Evolutionary conservation across 2,329 filamentous ascomycete genomes (phyloP).

Genomic region (Sporothrix luriei): DNA sequence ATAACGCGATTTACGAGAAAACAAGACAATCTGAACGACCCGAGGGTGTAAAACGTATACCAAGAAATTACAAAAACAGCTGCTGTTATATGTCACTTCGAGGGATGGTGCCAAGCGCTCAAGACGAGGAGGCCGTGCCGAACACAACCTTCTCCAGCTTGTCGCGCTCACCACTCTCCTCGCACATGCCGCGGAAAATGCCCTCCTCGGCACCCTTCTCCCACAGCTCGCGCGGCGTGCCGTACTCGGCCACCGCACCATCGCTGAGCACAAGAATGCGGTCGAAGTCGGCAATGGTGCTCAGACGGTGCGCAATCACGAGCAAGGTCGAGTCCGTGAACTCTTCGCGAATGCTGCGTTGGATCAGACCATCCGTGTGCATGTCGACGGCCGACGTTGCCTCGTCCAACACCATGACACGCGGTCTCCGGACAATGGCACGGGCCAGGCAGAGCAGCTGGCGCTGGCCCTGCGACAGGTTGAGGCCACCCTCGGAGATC

Average conservation of each 20-base stretch:
- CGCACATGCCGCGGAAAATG: slow-evolving; percentile 65
- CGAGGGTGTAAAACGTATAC: background rate
- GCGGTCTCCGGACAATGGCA: slow-evolving; percentile 70
- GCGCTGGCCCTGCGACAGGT: slow-evolving; percentile 74
- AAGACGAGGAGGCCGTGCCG: slow-evolving; percentile 36
- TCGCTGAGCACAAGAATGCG: slow-evolving; percentile 71
- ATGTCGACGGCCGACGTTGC: slow-evolving; percentile 79
- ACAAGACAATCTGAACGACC: background rate
- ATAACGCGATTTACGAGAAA: background rate
- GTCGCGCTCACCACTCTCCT: slow-evolving; percentile 62
- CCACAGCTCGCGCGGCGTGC: slow-evolving; percentile 65
- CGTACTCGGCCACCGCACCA: slow-evolving; percentile 68
- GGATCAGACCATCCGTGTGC: slow-evolving; percentile 72
- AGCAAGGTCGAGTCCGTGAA: slow-evolving; percentile 69
- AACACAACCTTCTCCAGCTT: slow-evolving; percentile 54
- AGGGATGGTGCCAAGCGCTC: background rate
- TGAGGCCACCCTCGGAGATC: slow-evolving; percentile 72
- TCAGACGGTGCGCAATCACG: slow-evolving; percentile 74
- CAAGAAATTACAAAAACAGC: slow-evolving; percentile 15
- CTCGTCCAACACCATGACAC: slow-evolving; percentile 79
- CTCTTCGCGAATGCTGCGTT: slow-evolving; percentile 71
- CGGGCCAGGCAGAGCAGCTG: slow-evolving; percentile 75
- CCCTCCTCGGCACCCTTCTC: slow-evolving; percentile 51
- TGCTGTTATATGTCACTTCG: background rate
- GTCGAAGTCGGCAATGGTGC: slow-evolving; percentile 77